Percentiles rank a stretch among this genome's conserved stretches.
These are phyloP conservation scores for Myxozyma neglecta DNA, from an alignment of 805 yeast species.

Conservation along the genomic window DNA sequence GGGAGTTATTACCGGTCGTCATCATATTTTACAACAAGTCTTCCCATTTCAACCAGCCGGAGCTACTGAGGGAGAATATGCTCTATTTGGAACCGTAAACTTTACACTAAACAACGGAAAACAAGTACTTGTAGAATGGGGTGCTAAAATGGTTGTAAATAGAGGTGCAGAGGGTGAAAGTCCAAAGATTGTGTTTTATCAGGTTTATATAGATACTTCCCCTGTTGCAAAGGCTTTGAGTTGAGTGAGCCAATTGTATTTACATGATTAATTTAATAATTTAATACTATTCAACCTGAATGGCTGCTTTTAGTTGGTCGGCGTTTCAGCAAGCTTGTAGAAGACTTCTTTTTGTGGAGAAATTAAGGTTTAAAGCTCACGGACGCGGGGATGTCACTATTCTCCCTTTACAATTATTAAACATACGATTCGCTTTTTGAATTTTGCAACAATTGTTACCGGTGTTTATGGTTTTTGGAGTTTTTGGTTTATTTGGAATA, in stretches of 20 bases:
- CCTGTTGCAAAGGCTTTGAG: conserved; percentile 9
- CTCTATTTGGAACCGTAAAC: conserved; percentile 1
- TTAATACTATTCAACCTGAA: background rate
- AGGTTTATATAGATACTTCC: conserved; percentile 10
- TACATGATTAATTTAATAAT: background rate
- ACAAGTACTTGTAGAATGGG: conserved; percentile 8
- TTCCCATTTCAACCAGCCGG: conserved; percentile 11
- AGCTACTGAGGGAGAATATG: background rate
- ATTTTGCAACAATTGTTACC: background rate
- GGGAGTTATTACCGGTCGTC: conserved; percentile 12
- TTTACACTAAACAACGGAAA: conserved; percentile 7
- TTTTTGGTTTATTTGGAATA: background rate
- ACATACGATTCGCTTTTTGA: too few species aligned
- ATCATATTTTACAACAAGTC: conserved; percentile 6
- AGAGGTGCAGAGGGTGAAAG: background rate
- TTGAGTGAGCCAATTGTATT: background rate
- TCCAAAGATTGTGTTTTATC: conserved; percentile 6
- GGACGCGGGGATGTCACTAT: background rate
- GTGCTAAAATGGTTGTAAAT: conserved; percentile 4
- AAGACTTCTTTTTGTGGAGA: background rate
- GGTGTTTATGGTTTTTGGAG: background rate
- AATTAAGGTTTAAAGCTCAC: background rate
- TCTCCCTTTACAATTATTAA: background rate
- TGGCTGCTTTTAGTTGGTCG: too few species aligned
- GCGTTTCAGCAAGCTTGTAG: background rate